Conservation (phyloP, 2,329 filamentous ascomycete genomes). For the Talaromyces marneffei region DNA sequence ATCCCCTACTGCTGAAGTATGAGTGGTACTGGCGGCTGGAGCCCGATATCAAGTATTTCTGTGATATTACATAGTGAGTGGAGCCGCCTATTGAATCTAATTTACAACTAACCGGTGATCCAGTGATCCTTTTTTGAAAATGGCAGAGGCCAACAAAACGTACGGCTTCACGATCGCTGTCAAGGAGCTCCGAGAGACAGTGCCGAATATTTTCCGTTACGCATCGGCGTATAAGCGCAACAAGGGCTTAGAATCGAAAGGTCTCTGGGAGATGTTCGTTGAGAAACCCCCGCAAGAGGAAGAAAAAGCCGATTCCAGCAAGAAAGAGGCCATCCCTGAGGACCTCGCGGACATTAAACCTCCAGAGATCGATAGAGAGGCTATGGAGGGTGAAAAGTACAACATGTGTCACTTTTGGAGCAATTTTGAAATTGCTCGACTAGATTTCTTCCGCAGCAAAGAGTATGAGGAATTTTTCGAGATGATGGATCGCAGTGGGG, state of each 20-base stretch:
- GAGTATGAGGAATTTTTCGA: slow-evolving; percentile 97
- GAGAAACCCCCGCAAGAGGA: slow-evolving; percentile 58
- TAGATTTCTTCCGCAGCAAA: slow-evolving; percentile 95
- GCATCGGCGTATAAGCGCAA: slow-evolving; percentile 95
- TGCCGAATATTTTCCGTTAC: slow-evolving; percentile 97
- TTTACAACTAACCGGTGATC: slow-evolving; percentile 21
- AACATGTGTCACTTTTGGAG: slow-evolving; percentile 99
- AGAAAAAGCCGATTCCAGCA: slow-evolving; percentile 54
- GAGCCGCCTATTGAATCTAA: neutral
- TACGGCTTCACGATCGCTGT: slow-evolving; percentile 99
- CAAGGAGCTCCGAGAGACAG: slow-evolving; percentile 94
- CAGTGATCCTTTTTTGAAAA: slow-evolving; percentile 90
- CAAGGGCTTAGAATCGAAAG: slow-evolving; percentile 84
- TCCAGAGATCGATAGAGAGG: slow-evolving; percentile 80
- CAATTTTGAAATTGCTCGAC: slow-evolving; percentile 94
- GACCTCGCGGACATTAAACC: slow-evolving; percentile 50
- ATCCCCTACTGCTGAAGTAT: slow-evolving; percentile 89
- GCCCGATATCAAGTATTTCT: slow-evolving; percentile 99
- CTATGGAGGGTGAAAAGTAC: slow-evolving; percentile 96
- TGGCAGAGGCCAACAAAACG: slow-evolving; percentile 92
- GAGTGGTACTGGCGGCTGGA: slow-evolving; percentile 99
- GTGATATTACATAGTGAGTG: slow-evolving; percentile 92
- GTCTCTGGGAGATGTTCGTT: slow-evolving; percentile 97
- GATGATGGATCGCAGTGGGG: slow-evolving; percentile 96
- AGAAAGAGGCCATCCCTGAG: slow-evolving; percentile 67